phyloP scores from a whole-genome alignment of 345 rosid genomes.

The Murraya koenigii region DNA sequence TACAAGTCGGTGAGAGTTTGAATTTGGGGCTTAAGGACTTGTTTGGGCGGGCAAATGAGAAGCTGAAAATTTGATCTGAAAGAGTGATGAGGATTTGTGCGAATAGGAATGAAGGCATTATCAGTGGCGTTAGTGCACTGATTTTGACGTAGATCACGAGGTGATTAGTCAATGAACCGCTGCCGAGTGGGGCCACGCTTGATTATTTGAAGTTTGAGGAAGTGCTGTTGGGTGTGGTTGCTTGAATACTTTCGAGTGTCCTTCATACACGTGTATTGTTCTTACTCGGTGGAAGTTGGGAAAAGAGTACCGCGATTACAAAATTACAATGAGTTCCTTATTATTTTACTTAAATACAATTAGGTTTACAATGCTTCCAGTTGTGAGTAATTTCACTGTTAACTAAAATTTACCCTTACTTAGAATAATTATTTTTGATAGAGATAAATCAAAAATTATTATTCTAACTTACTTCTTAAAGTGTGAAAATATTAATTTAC shows the following conservation, averaged over 20 bases:
- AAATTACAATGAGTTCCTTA: background rate
- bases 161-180: background rate
- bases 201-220: background rate
- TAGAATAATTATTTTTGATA: too few species aligned
- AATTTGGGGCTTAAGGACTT: slow-evolving; percentile 8
- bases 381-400: too few species aligned
- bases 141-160: background rate
- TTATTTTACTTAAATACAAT: background rate
- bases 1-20: slow-evolving; percentile 6
- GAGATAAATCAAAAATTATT: too few species aligned
- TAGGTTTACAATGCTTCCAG: background rate
- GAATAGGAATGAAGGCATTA: too few species aligned
- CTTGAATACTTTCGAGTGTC: background rate
- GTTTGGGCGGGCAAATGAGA: slow-evolving; percentile 24
- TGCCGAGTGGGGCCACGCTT: background rate
- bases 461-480: too few species aligned
- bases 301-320: background rate
- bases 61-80: background rate
- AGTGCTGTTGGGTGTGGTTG: background rate
- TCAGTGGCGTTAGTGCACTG: background rate
- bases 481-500: too few species aligned
- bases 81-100: background rate
- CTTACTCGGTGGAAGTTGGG: background rate
- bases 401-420: too few species aligned
- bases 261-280: background rate